phyloP scores from a whole-genome alignment of 2,329 filamentous ascomycete genomes.

The Harringtonia aguacate region DNA sequence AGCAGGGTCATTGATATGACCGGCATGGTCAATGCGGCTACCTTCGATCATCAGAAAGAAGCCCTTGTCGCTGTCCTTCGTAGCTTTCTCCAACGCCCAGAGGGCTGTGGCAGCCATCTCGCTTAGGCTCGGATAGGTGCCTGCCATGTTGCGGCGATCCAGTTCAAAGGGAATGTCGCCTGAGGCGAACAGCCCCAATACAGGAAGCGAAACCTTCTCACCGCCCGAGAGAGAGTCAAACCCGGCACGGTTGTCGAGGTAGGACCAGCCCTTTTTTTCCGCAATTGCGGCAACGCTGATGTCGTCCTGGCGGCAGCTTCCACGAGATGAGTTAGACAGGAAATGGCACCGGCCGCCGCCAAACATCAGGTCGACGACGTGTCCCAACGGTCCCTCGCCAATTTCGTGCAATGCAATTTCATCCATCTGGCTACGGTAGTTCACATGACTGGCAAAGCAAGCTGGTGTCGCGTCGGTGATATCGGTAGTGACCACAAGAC shows the following conservation, averaged over 20 bases:
- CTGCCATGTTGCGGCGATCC: conserved; percentile 68
- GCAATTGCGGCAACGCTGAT: conserved; percentile 67
- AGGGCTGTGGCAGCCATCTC: conserved; percentile 86
- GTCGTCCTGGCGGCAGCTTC: conserved; percentile 73
- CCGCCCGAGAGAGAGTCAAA: conserved; percentile 68
- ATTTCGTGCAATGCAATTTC: conserved; percentile 88
- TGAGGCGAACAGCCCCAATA: conserved; percentile 75
- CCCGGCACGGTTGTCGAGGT: conserved; percentile 57
- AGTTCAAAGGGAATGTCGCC: conserved; percentile 88
- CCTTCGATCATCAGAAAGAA: conserved; percentile 99
- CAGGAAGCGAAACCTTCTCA: conserved; percentile 59
- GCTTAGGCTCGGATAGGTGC: conserved; percentile 76
- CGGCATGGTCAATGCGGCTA: conserved; percentile 90
- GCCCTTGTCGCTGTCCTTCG: conserved; percentile 72
- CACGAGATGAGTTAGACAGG: conserved; percentile 66
- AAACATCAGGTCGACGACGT: conserved; percentile 83
- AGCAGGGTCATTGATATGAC: conserved; percentile 73
- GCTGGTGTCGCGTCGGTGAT: conserved; percentile 95
- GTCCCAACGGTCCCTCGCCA: conserved; percentile 75
- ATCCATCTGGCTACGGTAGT: conserved; percentile 71
- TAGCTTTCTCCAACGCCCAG: conserved; percentile 68
- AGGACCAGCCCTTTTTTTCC: conserved; percentile 67
- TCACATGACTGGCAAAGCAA: conserved; percentile 85
- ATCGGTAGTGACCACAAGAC: conserved; percentile 87
- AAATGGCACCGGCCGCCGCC: conserved; percentile 93